Base-by-base conservation (phyloP, 2,329 filamentous ascomycete species). In the Epichloe scottii region DNA sequence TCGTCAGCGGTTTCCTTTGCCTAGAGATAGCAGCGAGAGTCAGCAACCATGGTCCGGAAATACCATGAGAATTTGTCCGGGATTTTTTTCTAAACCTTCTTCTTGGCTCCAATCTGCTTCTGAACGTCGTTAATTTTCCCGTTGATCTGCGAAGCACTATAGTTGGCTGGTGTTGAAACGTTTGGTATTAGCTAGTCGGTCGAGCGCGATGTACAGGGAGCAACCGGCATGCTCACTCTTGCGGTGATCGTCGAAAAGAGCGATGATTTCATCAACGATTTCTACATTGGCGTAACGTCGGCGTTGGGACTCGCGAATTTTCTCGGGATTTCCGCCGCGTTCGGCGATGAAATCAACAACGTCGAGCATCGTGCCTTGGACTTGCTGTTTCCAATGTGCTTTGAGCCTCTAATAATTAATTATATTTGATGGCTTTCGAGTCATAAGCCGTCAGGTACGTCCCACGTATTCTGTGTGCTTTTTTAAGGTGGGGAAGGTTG, bases 271-370 rank as follows among this genome's bases (percentile, higher is more conserved):
- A 72, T 98, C 91, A 26, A 98, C 91, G 46, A 85, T 75, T 64
- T 89, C 86, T 62, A 89, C 87, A 14, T 83, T 77, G 46, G 88
- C 90, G 73, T 82, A 79, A 60, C 93, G 84, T 64, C 82, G 83
- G 60, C 85, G 81, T 71, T 98, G 93, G 57, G 86, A 93, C 68
- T 96, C 89, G 68, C 87, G 86, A 69, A 98, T 93, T 72, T 83
- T 84, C 65, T 95, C 85, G 15, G 89, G 88, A 71, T 97, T 82
- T 60, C 93, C 93, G 58, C 91, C 93, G 61, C 89, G 86, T 69
- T 96, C 89, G 65, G 79, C 71, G 63, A 91, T 84, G 66, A 91
- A 89, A 65, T 90, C 86, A 59, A 79, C 76, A 51, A 89, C 76
- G 72, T 90, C 87, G 59, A 89, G 76, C 85, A 89, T 89, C 35